Base-by-base conservation (phyloP, 2,329 filamentous ascomycete genomes). In the Cercospora janseana region DNA sequence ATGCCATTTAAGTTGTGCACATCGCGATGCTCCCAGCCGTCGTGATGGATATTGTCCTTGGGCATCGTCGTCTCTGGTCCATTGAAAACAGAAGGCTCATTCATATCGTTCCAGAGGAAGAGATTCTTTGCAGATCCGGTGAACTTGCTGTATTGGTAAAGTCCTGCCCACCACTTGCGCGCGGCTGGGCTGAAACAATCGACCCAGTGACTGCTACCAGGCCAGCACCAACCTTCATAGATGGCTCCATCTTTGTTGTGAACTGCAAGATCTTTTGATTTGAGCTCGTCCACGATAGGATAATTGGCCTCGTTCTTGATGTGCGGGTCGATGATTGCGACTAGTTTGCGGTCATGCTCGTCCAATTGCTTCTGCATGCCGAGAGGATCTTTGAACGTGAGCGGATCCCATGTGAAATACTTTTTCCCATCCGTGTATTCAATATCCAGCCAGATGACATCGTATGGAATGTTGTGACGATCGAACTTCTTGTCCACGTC, bases 31-130 rank as follows among this genome's bases (percentile, higher is more conserved):
- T 98, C 93, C 93, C 93, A 98, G 65, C 86, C 82, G 45, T 82
- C 91, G 64, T 87, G 75, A 68, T 98, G 93, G 23, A 98, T 72
- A 67, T 98, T 98, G 75, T 98, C 93, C 72, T 96, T 96, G 55
- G 93, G 93, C 91, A 97, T 97, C 4, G 92, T 97, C 3, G 90
- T 95, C 70, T 98, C 93, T 0, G 93, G 93, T 0, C 93, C 93
- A 68, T 97, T 97, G 76, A 98, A 98, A 1, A 98, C 93, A 0
- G 93, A 97, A 0, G 93, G 93, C 73, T 98, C 93, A 67, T 96
- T 97, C 93, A 98, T 98, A 69, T 98, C 93, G 69, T 98, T 98
- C 93, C 93, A 98, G 63, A 98, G 82, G 70, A 89, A 96, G 0
- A 88, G 85, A 69, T 97, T 98, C 57, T 85, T 78, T 61, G 85